These are phyloP conservation scores for Peterozyma toletana DNA, from an alignment of 805 yeast species.

Conservation along the genomic window DNA sequence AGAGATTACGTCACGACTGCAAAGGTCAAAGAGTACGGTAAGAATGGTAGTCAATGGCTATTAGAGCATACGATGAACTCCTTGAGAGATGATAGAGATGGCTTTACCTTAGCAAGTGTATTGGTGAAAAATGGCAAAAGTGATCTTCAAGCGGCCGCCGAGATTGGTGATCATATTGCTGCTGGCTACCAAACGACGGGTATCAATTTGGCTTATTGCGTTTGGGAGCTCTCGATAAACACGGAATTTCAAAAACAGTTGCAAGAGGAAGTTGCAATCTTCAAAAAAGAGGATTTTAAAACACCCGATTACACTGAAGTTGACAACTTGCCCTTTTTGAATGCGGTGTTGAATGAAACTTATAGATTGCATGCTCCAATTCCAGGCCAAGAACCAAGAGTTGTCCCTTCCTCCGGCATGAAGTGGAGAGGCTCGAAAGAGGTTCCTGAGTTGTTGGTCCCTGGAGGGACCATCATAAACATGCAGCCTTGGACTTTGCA, in stretches of 20 bases:
- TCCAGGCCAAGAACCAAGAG: slow-evolving; percentile 58
- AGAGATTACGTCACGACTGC: slow-evolving; percentile 38
- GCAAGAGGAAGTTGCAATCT: slow-evolving; percentile 32
- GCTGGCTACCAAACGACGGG: slow-evolving; percentile 69
- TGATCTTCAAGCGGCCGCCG: slow-evolving; percentile 24
- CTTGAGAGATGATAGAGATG: slow-evolving; percentile 2
- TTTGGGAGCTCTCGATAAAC: slow-evolving; percentile 42
- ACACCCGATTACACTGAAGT: slow-evolving; percentile 26
- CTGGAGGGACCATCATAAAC: slow-evolving; percentile 44
- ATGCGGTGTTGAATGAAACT: slow-evolving; percentile 53
- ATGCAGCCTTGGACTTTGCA: slow-evolving; percentile 55
- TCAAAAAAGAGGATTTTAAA: slow-evolving; percentile 16
- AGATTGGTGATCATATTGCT: slow-evolving; percentile 47
- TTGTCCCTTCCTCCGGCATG: slow-evolving; percentile 21
- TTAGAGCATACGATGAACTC: slow-evolving; percentile 12
- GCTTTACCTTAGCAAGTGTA: slow-evolving; percentile 1
- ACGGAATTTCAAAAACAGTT: slow-evolving; percentile 33
- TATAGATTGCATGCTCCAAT: slow-evolving; percentile 52
- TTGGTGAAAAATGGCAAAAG: slow-evolving; percentile 4
- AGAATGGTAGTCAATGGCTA: slow-evolving; percentile 33
- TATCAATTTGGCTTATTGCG: slow-evolving; percentile 41
- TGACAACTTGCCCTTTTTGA: slow-evolving; percentile 43
- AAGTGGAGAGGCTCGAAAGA: slow-evolving; percentile 6
- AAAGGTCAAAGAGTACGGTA: slow-evolving; percentile 25
- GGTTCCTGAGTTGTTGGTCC: slow-evolving; percentile 20